Evolutionary conservation across 2,329 filamentous ascomycete species (phyloP).

Genomic region (Cercospora citrullina): DNA sequence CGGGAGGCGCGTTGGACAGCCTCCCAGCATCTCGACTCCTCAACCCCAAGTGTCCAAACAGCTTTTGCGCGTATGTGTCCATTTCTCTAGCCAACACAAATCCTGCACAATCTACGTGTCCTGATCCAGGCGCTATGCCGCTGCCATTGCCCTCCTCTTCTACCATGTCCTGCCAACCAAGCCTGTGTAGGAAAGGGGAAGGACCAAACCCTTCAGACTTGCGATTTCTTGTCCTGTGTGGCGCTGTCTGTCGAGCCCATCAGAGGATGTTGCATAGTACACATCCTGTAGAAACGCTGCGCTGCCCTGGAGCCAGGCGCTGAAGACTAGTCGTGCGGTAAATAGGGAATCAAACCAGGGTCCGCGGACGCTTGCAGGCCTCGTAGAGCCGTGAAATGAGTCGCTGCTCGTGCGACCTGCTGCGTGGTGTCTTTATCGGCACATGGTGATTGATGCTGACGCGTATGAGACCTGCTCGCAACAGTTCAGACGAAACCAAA

Average conservation of each 20-base stretch:
- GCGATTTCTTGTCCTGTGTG: not conserved
- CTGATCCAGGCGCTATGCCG: not conserved
- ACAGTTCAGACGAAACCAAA: not conserved
- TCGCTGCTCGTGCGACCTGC: not conserved
- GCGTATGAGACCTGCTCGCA: not conserved
- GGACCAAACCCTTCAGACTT: not conserved
- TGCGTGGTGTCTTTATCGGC: not conserved
- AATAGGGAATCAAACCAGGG: not conserved
- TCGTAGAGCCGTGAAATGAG: not conserved
- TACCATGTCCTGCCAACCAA: no score
- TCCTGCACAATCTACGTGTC: not conserved
- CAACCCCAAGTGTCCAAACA: not conserved
- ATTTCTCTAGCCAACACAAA: not conserved
- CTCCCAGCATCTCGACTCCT: not conserved
- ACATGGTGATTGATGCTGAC: not conserved
- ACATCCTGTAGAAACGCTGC: not conserved
- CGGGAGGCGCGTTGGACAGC: not conserved
- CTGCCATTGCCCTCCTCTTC: not conserved
- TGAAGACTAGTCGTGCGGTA: not conserved
- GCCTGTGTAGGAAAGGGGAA: not conserved
- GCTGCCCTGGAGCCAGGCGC: not conserved
- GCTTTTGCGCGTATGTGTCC: not conserved
- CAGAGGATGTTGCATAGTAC: not conserved
- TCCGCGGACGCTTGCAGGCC: not conserved
- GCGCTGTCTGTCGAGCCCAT: not conserved